Percentiles rank a stretch among this genome's conserved stretches.
phyloP scores from a whole-genome alignment of 2,329 filamentous ascomycete genomes.

The Exophiala bonariae region DNA sequence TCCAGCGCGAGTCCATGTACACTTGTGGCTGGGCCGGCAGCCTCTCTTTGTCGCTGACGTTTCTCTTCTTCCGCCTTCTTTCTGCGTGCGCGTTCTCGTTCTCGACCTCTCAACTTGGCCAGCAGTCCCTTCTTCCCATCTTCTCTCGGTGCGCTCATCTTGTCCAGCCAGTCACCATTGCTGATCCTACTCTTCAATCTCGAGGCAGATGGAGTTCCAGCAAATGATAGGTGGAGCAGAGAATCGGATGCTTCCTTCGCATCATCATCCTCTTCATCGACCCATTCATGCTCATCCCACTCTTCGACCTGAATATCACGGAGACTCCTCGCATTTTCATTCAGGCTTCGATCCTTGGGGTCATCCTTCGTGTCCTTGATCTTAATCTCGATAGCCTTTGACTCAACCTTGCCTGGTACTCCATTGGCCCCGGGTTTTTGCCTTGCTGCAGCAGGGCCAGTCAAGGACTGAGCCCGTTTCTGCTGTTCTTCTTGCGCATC shows the following conservation, averaged over 20 bases:
- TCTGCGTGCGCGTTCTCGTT: conserved; percentile 27
- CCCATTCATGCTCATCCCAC: conserved; percentile 78
- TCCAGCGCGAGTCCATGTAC: conserved; percentile 10
- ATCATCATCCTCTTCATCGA: conserved; percentile 67
- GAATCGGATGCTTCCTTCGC: conserved; percentile 68
- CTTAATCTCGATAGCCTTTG: conserved; percentile 81
- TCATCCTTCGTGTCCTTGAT: conserved; percentile 68
- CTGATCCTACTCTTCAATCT: conserved; percentile 56
- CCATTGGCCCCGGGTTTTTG: conserved; percentile 37
- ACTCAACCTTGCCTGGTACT: conserved; percentile 53
- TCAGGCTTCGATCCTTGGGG: conserved; percentile 45
- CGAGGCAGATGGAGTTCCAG: conserved; percentile 44
- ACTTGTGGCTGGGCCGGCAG: conserved; percentile 1
- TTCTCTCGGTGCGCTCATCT: conserved; percentile 58
- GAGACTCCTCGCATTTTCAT: conserved; percentile 75
- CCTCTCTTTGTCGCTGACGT: conserved; percentile 19
- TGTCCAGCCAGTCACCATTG: conserved; percentile 62
- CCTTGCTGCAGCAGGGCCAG: conserved; percentile 28
- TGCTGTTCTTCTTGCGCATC: conserved; percentile 77
- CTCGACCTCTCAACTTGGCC: conserved; percentile 26
- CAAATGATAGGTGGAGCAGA: conserved; percentile 61
- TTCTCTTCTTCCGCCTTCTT: conserved; percentile 28
- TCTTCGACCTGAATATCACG: conserved; percentile 75
- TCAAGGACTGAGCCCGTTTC: conserved; percentile 40
- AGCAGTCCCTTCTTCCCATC: conserved; percentile 27